These are phyloP conservation scores for Pulveroboletus sp. DNA, from an alignment of 768 basidiomycete species.

Conservation along the genomic window DNA sequence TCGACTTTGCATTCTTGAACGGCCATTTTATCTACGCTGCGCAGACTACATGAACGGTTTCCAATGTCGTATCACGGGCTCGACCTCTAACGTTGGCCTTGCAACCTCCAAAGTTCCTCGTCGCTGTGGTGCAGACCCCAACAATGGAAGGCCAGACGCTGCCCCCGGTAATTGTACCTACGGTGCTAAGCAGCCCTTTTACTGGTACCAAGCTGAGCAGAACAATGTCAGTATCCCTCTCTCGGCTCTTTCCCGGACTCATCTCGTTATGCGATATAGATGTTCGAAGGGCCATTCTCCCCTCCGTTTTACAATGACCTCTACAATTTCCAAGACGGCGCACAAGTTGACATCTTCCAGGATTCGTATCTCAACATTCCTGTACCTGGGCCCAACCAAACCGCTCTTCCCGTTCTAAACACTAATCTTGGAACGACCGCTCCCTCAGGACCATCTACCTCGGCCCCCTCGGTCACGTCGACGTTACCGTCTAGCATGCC, in stretches of 20 bases:
- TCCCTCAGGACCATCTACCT: too few relatives aligned
- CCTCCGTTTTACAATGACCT: slow-evolving; percentile 67
- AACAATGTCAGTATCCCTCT: slow-evolving; percentile 50
- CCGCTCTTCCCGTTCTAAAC: slow-evolving; percentile 17
- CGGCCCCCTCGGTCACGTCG: too few relatives aligned
- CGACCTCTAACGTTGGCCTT: slow-evolving; percentile 49
- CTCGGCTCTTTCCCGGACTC: neutral
- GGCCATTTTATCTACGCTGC: neutral
- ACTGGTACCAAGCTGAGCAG: slow-evolving; percentile 62
- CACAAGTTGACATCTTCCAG: slow-evolving; percentile 71
- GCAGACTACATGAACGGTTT: slow-evolving; percentile 75
- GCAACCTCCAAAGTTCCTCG: slow-evolving; percentile 59
- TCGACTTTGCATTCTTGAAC: neutral
- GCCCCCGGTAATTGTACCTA: slow-evolving; percentile 66
- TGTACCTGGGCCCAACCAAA: slow-evolving; percentile 39
- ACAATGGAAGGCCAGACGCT: slow-evolving; percentile 40
- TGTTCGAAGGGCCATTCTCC: slow-evolving; percentile 60
- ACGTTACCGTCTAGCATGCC: neutral
- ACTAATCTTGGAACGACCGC: neutral
- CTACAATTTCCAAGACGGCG: slow-evolving; percentile 70
- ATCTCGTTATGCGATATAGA: slow-evolving; percentile 33
- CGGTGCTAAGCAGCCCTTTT: slow-evolving; percentile 68
- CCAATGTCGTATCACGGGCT: slow-evolving; percentile 57
- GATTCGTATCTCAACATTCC: slow-evolving; percentile 51
- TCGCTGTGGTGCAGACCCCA: slow-evolving; percentile 61